Conservation (phyloP, 1,284 basidiomycete genomes). For the Trichosporon asahii region DNA sequence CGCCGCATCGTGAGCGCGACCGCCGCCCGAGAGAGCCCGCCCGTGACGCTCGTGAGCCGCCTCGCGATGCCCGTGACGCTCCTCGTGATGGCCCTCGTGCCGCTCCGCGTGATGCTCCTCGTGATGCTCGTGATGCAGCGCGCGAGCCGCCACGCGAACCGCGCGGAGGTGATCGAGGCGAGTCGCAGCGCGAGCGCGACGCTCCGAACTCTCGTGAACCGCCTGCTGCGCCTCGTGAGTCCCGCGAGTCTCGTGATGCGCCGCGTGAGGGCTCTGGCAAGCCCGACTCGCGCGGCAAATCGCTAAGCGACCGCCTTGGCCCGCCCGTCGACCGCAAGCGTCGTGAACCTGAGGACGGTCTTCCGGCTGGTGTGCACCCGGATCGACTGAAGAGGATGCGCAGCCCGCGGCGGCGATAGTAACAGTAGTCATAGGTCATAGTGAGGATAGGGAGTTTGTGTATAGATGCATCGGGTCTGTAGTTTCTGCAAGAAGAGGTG, state of each 20-base stretch:
- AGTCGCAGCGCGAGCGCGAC: neutral
- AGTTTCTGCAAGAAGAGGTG: neutral
- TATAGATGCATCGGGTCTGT: neutral
- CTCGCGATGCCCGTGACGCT: neutral
- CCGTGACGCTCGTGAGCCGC: neutral
- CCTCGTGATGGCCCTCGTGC: neutral
- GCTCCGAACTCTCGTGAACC: neutral
- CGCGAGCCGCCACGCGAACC: neutral
- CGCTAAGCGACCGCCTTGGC: neutral
- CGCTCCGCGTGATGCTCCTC: neutral
- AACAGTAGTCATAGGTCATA: constrained; percentile 1
- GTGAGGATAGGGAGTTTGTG: neutral
- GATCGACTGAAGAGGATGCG: constrained; percentile 3
- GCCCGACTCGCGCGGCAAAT: neutral
- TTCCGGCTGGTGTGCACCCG: neutral
- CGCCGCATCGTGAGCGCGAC: neutral
- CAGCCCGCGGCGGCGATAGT: constrained; percentile 1
- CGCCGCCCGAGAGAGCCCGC: neutral
- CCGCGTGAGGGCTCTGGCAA: too few relatives aligned
- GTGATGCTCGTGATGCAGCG: neutral
- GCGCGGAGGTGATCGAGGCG: neutral
- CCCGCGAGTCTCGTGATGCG: neutral
- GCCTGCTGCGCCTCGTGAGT: neutral
- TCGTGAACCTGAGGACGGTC: neutral
- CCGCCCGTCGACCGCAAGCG: neutral